Conservation (phyloP, 2,329 filamentous ascomycete genomes). For the Fonsecaea monophora region DNA sequence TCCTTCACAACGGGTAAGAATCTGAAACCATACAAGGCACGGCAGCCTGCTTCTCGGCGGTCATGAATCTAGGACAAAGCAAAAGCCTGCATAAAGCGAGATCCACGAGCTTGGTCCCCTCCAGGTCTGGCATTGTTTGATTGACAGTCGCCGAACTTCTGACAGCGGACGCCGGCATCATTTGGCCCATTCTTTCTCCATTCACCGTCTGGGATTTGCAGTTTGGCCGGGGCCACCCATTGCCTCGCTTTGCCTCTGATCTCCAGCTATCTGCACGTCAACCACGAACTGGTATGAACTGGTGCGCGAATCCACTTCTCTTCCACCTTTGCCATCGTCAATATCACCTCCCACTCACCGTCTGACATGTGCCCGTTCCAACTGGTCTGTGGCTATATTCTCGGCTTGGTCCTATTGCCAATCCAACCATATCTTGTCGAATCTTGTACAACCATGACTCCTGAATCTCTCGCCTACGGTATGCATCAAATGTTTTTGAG, state of each 20-base stretch:
- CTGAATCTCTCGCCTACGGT: constrained; percentile 18
- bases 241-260: neutral
- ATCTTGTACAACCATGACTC: constrained; percentile 20
- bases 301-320: constrained; percentile 10
- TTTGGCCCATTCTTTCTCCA: neutral
- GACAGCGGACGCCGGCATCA: constrained; percentile 29
- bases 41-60: neutral
- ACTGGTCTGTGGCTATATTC: constrained; percentile 4
- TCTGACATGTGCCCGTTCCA: neutral
- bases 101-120: constrained; percentile 24
- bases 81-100: neutral
- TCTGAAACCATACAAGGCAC: constrained; percentile 2
- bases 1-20: neutral
- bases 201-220: constrained; percentile 1
- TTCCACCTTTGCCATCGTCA: constrained; percentile 12
- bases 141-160: constrained; percentile 27
- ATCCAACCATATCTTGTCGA: constrained; percentile 5
- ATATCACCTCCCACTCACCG: neutral
- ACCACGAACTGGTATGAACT: constrained; percentile 17
- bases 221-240: neutral
- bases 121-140: constrained; percentile 21
- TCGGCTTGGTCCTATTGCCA: constrained; percentile 17
- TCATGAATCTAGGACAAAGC: neutral
- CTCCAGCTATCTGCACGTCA: constrained; percentile 13
- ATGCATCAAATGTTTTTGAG: constrained; percentile 7